Base-by-base conservation (phyloP, 306 rosid genomes). In the Calophaca sinica region DNA sequence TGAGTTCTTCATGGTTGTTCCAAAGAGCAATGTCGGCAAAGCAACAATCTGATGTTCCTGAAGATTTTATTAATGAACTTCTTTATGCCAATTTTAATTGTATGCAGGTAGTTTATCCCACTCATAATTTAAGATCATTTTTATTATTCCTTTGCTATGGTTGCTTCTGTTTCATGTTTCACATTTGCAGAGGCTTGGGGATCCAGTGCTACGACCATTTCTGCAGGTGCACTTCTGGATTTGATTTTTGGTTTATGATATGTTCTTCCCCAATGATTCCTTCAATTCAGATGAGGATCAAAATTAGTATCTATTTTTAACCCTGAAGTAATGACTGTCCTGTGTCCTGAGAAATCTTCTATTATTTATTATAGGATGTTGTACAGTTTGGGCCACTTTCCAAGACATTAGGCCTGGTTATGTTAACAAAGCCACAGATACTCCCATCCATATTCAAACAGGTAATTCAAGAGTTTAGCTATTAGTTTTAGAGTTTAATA, bases 1-100 rank as follows among this genome's bases (percentile, higher is more conserved):
- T 91, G 83, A 91, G 97, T 71, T 80, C 97, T 82, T 90, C 98
- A 52, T 94, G 98, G 98, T 82, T 94, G 85, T 94, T 94, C 83
- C 98, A 94, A 90, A 94, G 93, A 84, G 98, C 97, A 77, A 94
- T 94, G 98, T 91, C 97, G 31, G 98, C 96, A 41, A 91, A 88
- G 78, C 80, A 82, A 78, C 84, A 72, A 52, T 75, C 91, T 39
- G 83, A 87, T 83, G 87, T 94, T 79, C 84, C 96, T 29, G 84
- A 83, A 66, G 92, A 90, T 81, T 94, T 94, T 60, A 91, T 94
- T 12, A 94, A 88, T 79, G 96, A 94, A 73, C 97, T 94, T 20
- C 97, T 94, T 46, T 79, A 86, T 71, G 85, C 83, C 79, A 94
- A 94, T 71, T 94, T 94, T 67, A 78, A 60, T 68, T 84, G 87